phyloP scores from a whole-genome alignment of 2,329 filamentous ascomycete genomes.

The Fusarium sp. region DNA sequence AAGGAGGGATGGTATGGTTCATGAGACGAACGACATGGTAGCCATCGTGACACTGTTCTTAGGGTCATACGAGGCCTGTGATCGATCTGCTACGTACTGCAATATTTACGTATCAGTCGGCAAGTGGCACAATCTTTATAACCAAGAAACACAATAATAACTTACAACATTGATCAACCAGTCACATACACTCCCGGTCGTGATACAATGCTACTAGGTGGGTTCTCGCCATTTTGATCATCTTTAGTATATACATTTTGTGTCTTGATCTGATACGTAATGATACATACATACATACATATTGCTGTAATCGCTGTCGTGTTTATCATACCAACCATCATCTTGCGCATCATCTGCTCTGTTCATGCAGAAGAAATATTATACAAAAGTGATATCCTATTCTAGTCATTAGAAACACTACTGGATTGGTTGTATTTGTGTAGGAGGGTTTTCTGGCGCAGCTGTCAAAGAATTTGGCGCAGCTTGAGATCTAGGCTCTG shows the following conservation, averaged over 20 bases:
- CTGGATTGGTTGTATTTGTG: neutral
- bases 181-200: neutral
- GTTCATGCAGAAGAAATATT: neutral
- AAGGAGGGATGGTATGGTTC: constrained; percentile 17
- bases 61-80: constrained; percentile 4
- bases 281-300: neutral
- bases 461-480: constrained; percentile 4
- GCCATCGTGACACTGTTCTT: constrained; percentile 29
- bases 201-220: too few species aligned
- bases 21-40: constrained; percentile 30
- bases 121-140: constrained; percentile 23
- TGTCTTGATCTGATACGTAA: constrained; percentile 6
- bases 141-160: constrained; percentile 26
- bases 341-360: neutral
- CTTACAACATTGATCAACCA: neutral
- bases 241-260: neutral
- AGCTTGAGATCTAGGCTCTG: constrained; percentile 1
- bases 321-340: constrained; percentile 4
- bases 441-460: neutral
- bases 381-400: neutral
- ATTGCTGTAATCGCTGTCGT: constrained; percentile 8
- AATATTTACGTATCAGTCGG: constrained; percentile 4
- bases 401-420: neutral
- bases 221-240: neutral
- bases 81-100: constrained; percentile 14